phyloP scores from a whole-genome alignment of 2,329 filamentous ascomycete species.

The Arthrobotrys sphaeroides region DNA sequence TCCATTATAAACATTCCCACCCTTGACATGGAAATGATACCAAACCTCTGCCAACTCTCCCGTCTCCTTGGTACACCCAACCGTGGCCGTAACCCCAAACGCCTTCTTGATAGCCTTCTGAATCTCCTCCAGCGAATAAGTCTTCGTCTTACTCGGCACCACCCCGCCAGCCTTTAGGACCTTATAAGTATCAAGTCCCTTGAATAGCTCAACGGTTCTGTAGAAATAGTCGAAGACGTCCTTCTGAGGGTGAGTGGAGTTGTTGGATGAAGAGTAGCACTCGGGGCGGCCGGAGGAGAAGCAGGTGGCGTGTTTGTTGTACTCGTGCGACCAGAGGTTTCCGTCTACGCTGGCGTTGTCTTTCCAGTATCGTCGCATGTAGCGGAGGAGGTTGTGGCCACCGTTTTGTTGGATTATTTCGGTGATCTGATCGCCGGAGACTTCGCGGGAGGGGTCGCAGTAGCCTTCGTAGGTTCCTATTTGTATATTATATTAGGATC shows the following conservation, averaged over 20 bases:
- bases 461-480: conserved; percentile 65
- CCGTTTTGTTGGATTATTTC: conserved; percentile 66
- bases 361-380: conserved; percentile 72
- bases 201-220: conserved; percentile 72
- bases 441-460: conserved; percentile 68
- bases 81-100: conserved; percentile 68
- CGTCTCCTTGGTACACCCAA: conserved; percentile 65
- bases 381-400: conserved; percentile 65
- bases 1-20: conserved; percentile 58
- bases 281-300: conserved; percentile 73
- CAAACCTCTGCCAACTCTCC: conserved; percentile 67
- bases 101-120: conserved; percentile 61
- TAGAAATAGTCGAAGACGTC: conserved; percentile 77
- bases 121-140: conserved; percentile 52
- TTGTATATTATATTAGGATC: not conserved
- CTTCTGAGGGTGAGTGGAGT: conserved; percentile 69
- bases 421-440: conserved; percentile 66
- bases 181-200: conserved; percentile 73
- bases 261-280: conserved; percentile 70
- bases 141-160: conserved; percentile 67
- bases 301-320: conserved; percentile 77
- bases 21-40: conserved; percentile 72
- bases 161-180: conserved; percentile 70
- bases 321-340: conserved; percentile 75
- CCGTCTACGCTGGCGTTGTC: conserved; percentile 67